phyloP scores from a whole-genome alignment of 768 basidiomycete species.

The Tricholoma matsutake region DNA sequence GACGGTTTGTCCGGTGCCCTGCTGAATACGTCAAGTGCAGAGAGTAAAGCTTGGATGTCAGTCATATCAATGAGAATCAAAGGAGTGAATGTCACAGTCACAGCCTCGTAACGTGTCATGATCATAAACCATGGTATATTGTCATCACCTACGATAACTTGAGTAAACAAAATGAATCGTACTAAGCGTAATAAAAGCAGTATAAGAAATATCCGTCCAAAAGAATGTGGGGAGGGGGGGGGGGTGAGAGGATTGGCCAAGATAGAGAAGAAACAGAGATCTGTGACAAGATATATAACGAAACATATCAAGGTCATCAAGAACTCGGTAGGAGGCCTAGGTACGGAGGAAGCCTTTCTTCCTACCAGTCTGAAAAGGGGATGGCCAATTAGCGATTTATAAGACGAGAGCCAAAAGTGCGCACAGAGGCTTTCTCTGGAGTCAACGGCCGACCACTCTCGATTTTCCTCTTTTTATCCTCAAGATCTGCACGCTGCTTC shows the following conservation, averaged over 20 bases:
- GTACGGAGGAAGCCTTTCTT: slow-evolving; percentile 78
- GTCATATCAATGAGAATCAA: slow-evolving; percentile 46
- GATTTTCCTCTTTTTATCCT: slow-evolving; percentile 97
- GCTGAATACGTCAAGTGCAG: slow-evolving; percentile 77
- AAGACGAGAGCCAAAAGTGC: slow-evolving; percentile 22
- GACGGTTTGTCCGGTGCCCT: slow-evolving; percentile 80
- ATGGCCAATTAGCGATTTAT: slow-evolving; percentile 14
- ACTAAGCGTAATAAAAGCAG: slow-evolving; percentile 49
- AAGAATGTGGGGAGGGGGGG: slow-evolving; percentile 55
- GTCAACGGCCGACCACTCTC: slow-evolving; percentile 94
- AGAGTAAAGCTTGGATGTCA: slow-evolving; percentile 67
- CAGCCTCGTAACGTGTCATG: slow-evolving; percentile 17
- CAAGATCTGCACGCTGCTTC: slow-evolving; percentile 92
- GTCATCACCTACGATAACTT: slow-evolving; percentile 38
- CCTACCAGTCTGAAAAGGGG: slow-evolving; percentile 45
- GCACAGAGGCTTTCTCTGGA: slow-evolving; percentile 86
- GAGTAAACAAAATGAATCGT: slow-evolving; percentile 44
- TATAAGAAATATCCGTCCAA: slow-evolving; percentile 54
- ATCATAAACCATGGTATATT: slow-evolving; percentile 51
- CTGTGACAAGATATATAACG: slow-evolving; percentile 40
- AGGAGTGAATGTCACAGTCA: slow-evolving; percentile 8
- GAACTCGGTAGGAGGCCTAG: slow-evolving; percentile 31
- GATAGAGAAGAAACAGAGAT: slow-evolving; percentile 38
- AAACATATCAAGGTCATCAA: slow-evolving; percentile 27
- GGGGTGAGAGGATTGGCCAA: slow-evolving; percentile 54